Percentiles rank a stretch among this genome's conserved stretches.
Conservation (phyloP, 352 stramenopile genomes). For the Phytophthora hybrid region DNA sequence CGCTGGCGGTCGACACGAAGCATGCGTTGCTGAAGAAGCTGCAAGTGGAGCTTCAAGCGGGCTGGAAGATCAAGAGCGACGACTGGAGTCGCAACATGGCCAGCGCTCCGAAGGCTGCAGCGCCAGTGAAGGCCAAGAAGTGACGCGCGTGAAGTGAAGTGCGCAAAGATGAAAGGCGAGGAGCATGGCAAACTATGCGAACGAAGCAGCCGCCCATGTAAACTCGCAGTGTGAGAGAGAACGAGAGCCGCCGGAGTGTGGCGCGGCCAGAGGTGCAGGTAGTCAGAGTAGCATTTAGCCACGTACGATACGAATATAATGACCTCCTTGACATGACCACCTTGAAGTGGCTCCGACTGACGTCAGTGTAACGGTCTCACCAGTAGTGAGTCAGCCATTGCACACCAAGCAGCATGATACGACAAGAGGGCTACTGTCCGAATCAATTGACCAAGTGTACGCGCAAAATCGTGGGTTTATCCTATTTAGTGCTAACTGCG, state of each 20-base stretch:
- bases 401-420: constrained; percentile 12
- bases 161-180: constrained; percentile 24
- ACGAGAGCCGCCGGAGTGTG: constrained; percentile 10
- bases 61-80: constrained; percentile 27
- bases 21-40: constrained; percentile 37
- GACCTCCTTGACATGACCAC: constrained; percentile 26
- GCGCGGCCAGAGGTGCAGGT: constrained; percentile 19
- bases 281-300: constrained; percentile 31
- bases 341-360: constrained; percentile 10
- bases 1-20: constrained; percentile 30
- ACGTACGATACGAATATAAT: constrained; percentile 39
- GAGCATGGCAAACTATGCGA: constrained; percentile 34
- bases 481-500: constrained; percentile 37
- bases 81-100: constrained; percentile 12
- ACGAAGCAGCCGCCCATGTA: constrained; percentile 30
- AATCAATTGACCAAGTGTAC: constrained; percentile 3
- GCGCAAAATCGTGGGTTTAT: constrained; percentile 26
- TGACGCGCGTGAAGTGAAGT: neutral
- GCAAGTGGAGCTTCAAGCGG: constrained; percentile 27
- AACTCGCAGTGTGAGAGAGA: constrained; percentile 36
- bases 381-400: neutral
- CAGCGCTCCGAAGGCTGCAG: constrained; percentile 5
- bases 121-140: constrained; percentile 18
- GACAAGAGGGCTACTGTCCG: neutral
- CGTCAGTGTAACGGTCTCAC: constrained; percentile 20